These are phyloP conservation scores for Trametes gibbosa DNA, from an alignment of 768 basidiomycete species.

Conservation along the genomic window DNA sequence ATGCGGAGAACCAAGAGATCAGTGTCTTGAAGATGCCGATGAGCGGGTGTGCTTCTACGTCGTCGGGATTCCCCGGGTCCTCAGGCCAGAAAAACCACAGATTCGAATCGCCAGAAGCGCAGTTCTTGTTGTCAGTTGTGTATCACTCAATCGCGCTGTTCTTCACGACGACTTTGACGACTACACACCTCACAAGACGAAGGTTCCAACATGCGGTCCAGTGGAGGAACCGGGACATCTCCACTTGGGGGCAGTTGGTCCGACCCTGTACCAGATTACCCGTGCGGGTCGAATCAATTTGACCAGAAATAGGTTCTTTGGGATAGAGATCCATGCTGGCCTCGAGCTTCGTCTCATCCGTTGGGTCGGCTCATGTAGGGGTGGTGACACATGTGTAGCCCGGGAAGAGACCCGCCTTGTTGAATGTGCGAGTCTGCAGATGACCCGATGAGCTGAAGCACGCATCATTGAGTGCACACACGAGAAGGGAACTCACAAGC, in stretches of 20 bases:
- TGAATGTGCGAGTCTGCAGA: not conserved
- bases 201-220: not conserved
- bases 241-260: conserved; percentile 9
- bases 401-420: not conserved
- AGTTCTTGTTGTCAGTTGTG: too few relatives aligned
- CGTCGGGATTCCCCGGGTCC: too few relatives aligned
- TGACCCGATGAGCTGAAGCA: not conserved
- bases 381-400: not conserved
- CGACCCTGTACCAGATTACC: not conserved
- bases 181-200: not conserved
- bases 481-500: too few relatives aligned
- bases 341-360: not conserved
- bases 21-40: not conserved
- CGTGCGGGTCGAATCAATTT: too few relatives aligned
- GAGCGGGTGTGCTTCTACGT: not conserved
- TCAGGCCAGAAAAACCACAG: not conserved
- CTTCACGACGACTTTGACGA: not conserved
- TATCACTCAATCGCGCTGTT: not conserved
- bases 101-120: too few relatives aligned
- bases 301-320: too few relatives aligned
- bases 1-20: not conserved
- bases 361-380: not conserved
- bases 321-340: not conserved
- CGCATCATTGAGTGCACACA: too few relatives aligned
- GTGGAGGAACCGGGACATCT: conserved; percentile 10